phyloP scores from a whole-genome alignment of 2,329 filamentous ascomycete species.

The Aspergillus sp. region DNA sequence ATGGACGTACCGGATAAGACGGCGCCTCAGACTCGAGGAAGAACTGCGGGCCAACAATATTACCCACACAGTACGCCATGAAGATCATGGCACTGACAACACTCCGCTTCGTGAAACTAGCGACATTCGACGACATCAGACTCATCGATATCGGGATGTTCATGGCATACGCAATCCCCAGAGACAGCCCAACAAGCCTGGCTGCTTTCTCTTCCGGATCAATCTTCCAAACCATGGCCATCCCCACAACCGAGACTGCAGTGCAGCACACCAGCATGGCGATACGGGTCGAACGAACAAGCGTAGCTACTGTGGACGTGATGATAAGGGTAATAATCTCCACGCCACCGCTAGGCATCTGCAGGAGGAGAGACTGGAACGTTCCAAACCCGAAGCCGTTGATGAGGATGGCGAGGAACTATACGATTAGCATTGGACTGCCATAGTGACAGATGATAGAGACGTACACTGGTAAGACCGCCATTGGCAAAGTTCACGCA shows the following conservation, averaged over 20 bases:
- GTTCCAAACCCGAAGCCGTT: conserved; percentile 41
- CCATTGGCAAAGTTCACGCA: conserved; percentile 36
- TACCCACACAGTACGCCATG: conserved; percentile 41
- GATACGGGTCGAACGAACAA: conserved; percentile 28
- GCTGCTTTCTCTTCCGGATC: conserved; percentile 25
- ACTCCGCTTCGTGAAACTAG: conserved; percentile 38
- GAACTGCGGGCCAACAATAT: conserved; percentile 36
- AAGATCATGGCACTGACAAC: conserved; percentile 49
- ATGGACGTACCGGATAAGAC: conserved; percentile 26
- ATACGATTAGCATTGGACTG: too few species aligned
- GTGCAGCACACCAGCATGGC: conserved; percentile 36
- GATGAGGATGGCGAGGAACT: conserved; percentile 37
- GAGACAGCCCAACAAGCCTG: conserved; percentile 30
- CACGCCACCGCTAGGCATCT: conserved; percentile 36
- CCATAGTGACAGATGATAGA: too few species aligned
- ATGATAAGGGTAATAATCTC: conserved; percentile 35
- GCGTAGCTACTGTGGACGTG: conserved; percentile 29
- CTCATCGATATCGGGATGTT: conserved; percentile 37
- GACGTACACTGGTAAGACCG: conserved; percentile 30
- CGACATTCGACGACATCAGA: conserved; percentile 36
- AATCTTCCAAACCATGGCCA: conserved; percentile 34
- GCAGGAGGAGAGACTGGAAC: conserved; percentile 35
- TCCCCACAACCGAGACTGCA: conserved; percentile 29
- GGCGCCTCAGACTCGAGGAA: conserved; percentile 34
- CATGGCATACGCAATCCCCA: conserved; percentile 33